Evolutionary conservation across 1,139 yeast genomes (phyloP).

Genomic region (Tardiomyces depauwii): DNA sequence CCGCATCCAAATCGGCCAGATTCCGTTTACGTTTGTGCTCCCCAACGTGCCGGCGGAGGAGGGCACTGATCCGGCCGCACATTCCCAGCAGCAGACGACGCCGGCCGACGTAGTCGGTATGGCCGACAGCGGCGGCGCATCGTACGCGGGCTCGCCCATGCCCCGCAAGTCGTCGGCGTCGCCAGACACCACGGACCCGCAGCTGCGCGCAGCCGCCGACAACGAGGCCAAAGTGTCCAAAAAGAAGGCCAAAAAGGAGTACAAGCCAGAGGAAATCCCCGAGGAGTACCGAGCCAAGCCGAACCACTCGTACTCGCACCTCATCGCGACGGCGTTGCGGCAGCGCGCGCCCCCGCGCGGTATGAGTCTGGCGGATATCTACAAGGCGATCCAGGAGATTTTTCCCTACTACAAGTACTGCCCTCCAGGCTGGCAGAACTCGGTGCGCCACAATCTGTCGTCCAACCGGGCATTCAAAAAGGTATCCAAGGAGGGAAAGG

Average conservation of each 20-base stretch:
- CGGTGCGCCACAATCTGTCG: constrained; percentile 80
- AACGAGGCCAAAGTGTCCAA: not conserved
- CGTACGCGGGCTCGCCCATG: not conserved
- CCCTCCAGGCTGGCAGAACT: constrained; percentile 96
- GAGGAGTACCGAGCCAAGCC: constrained; percentile 80
- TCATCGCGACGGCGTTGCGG: constrained; percentile 69
- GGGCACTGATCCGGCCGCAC: constrained; percentile 9
- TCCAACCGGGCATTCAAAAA: constrained; percentile 76
- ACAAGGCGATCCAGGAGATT: constrained; percentile 72
- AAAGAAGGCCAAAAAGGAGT: constrained; percentile 20
- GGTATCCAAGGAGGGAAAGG: constrained; percentile 69
- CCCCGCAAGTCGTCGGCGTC: not conserved
- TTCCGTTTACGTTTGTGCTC: constrained; percentile 73
- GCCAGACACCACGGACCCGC: not conserved
- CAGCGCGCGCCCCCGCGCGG: constrained; percentile 56
- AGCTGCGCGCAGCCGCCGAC: not conserved
- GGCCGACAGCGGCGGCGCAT: not conserved
- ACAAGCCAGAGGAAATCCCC: constrained; percentile 56
- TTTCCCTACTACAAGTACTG: constrained; percentile 90
- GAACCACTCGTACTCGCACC: constrained; percentile 60
- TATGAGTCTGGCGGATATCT: constrained; percentile 74
- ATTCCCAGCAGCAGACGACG: constrained; percentile 1
- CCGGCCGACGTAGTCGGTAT: not conserved
- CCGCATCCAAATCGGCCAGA: constrained; percentile 86
- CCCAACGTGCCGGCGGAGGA: constrained; percentile 36